Conservation (phyloP, 2,329 filamentous ascomycete species). For the Emergomyces orientalis region DNA sequence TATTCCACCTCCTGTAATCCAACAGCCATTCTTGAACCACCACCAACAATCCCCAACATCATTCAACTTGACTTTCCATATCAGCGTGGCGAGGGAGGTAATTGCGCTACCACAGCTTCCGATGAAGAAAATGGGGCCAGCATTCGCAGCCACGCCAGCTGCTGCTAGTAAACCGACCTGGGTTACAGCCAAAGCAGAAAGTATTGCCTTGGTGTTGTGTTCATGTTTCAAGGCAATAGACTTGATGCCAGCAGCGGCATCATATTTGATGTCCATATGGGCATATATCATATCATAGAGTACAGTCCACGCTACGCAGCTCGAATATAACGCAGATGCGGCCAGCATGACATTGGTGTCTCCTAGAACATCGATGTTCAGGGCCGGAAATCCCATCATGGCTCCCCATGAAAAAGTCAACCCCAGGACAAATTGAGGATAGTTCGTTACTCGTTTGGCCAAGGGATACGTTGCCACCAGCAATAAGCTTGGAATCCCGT, state of each 20-base stretch:
- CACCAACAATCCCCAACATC: conserved; percentile 52
- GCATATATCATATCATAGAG: conserved; percentile 46
- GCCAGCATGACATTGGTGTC: conserved; percentile 30
- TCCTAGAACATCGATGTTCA: conserved; percentile 38
- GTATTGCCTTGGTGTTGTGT: conserved; percentile 38
- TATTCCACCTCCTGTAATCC: conserved; percentile 53
- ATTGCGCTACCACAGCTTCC: conserved; percentile 51
- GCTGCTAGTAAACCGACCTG: conserved; percentile 37
- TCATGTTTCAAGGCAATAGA: conserved; percentile 43
- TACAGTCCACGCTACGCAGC: conserved; percentile 41
- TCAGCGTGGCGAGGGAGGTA: conserved; percentile 49
- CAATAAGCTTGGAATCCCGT: conserved; percentile 36
- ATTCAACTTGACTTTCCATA: conserved; percentile 49
- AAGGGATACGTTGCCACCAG: conserved; percentile 43
- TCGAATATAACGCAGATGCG: conserved; percentile 37
- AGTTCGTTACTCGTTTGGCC: conserved; percentile 45
- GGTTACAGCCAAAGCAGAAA: conserved; percentile 32
- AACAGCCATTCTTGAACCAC: conserved; percentile 56
- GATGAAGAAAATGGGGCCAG: conserved; percentile 50
- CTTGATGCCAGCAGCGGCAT: conserved; percentile 42
- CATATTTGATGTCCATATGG: conserved; percentile 45
- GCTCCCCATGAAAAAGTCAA: conserved; percentile 44
- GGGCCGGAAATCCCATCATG: conserved; percentile 40
- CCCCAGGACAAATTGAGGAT: conserved; percentile 45
- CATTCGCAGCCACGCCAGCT: conserved; percentile 41